Evolutionary conservation across 345 rosid genomes (phyloP).

Genomic region (Kernera saxatilis): DNA sequence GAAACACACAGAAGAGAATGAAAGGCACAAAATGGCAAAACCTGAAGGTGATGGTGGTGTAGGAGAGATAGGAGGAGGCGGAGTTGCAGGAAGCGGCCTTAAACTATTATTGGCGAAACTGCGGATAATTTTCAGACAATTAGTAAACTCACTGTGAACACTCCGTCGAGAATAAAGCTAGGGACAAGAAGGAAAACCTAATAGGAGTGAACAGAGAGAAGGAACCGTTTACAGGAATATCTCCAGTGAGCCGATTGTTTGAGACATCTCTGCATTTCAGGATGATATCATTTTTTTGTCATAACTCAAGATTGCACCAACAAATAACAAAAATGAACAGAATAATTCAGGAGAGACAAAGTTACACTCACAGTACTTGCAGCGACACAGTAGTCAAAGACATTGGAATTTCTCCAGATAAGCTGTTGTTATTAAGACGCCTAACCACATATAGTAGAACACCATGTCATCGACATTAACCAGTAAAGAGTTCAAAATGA

Average conservation of each 20-base stretch:
- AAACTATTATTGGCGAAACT: constrained; percentile 54
- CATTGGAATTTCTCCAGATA: constrained; percentile 55
- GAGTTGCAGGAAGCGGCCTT: constrained; percentile 28
- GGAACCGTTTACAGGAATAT: constrained; percentile 71
- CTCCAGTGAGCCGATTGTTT: constrained; percentile 57
- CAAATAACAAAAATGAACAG: neutral
- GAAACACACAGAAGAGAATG: neutral
- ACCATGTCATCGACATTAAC: neutral
- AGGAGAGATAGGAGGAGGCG: constrained; percentile 60
- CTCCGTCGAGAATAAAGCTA: neutral
- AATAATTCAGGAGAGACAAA: neutral
- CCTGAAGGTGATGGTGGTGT: constrained; percentile 39
- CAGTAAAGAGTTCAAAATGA: neutral
- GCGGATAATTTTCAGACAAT: constrained; percentile 28
- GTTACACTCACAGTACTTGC: constrained; percentile 72
- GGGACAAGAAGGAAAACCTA: constrained; percentile 45
- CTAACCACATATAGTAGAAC: constrained; percentile 32
- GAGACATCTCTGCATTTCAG: constrained; percentile 77
- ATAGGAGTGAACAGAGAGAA: constrained; percentile 68
- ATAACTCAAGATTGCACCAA: neutral
- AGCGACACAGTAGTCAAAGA: constrained; percentile 44
- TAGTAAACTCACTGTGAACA: constrained; percentile 16
- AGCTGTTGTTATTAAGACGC: constrained; percentile 74
- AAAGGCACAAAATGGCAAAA: constrained; percentile 22
- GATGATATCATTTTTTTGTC: neutral